Percentiles rank a stretch among this genome's conserved stretches.
phyloP scores from a whole-genome alignment of 2,329 filamentous ascomycete species.

The Fusarium sp. region DNA sequence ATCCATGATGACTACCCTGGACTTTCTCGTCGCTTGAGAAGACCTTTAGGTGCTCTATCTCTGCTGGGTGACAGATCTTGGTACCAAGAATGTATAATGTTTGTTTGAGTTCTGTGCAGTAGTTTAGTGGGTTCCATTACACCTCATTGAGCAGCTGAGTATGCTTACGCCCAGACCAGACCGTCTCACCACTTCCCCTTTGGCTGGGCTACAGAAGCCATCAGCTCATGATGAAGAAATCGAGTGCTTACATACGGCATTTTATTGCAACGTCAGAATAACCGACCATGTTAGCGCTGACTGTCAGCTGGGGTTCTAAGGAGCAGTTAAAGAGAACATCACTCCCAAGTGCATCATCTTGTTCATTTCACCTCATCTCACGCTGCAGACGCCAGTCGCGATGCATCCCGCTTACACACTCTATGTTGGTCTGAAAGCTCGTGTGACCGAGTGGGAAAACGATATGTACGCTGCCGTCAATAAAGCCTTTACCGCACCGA shows the following conservation, averaged over 20 bases:
- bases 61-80: too few species aligned
- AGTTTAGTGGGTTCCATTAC: too few species aligned
- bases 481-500: background rate
- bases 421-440: conserved; percentile 18
- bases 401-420: conserved; percentile 34
- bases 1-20: too few species aligned
- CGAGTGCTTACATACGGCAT: conserved; percentile 4
- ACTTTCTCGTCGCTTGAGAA: too few species aligned
- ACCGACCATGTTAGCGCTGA: background rate
- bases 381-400: background rate
- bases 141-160: background rate
- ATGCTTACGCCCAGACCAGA: conserved; percentile 9
- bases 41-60: too few species aligned
- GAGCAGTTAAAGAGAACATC: background rate
- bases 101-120: too few species aligned
- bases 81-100: too few species aligned
- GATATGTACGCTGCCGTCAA: conserved; percentile 4
- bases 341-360: background rate
- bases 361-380: background rate
- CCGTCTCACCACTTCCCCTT: background rate
- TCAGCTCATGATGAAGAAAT: conserved; percentile 24
- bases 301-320: background rate
- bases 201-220: background rate
- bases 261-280: background rate
- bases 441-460: conserved; percentile 11